Conservation (phyloP, 139 green algal genomes). For the Coccomyxa sp. region DNA sequence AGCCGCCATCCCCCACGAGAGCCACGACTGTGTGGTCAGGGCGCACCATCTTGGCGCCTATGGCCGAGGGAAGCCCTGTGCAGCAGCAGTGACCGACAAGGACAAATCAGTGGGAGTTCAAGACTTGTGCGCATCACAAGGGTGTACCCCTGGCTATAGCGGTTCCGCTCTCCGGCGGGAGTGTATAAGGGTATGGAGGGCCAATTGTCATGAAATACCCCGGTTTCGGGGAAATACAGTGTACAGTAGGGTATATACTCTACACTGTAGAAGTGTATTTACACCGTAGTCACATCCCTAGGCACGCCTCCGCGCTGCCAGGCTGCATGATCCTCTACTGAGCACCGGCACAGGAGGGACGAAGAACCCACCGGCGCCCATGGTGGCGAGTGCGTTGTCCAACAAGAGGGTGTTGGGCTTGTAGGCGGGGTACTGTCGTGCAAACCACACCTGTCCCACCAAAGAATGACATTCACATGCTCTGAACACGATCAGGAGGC, state of each 20-base stretch:
- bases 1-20: slow-evolving; percentile 35
- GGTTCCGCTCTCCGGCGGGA: background rate
- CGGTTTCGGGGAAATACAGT: too few relatives aligned
- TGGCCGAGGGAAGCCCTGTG: slow-evolving; percentile 29
- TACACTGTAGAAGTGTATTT: too few relatives aligned
- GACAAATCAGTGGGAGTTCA: background rate
- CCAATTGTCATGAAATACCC: background rate
- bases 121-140: background rate
- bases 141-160: background rate
- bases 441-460: slow-evolving; percentile 35
- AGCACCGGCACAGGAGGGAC: too few relatives aligned
- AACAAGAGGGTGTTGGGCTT: slow-evolving; percentile 38
- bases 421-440: slow-evolving; percentile 28
- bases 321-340: too few relatives aligned
- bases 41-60: slow-evolving; percentile 32
- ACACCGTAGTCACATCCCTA: too few relatives aligned
- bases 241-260: too few relatives aligned
- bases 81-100: background rate
- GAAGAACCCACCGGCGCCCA: slow-evolving; percentile 16
- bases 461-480: background rate
- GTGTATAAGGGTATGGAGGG: background rate
- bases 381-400: slow-evolving; percentile 43
- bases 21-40: slow-evolving; percentile 24
- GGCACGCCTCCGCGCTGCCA: too few relatives aligned
- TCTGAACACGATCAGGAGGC: background rate